Conservation (phyloP, 495 filamentous ascomycete species). For the Aspergillus cavernicola region DNA sequence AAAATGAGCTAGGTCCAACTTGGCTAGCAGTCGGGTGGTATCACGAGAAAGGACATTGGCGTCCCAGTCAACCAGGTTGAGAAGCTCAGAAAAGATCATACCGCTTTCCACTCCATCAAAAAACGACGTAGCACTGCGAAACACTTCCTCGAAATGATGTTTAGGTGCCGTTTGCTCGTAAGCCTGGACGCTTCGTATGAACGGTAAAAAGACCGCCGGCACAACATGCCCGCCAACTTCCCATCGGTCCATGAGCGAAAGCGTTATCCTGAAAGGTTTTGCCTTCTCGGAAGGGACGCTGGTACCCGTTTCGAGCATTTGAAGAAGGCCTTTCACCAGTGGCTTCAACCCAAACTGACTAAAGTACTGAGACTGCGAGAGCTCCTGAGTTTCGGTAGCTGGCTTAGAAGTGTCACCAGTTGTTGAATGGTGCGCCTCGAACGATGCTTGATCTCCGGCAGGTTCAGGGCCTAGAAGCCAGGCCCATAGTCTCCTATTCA, state of each 20-base stretch:
- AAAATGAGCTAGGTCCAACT: conserved; percentile 72
- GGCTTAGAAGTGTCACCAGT: conserved; percentile 43
- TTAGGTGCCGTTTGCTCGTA: conserved; percentile 62
- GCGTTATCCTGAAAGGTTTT: conserved; percentile 83
- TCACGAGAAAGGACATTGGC: conserved; percentile 30
- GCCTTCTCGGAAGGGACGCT: conserved; percentile 64
- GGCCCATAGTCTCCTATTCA: conserved; percentile 92
- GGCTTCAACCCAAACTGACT: conserved; percentile 69
- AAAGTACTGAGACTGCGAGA: conserved; percentile 65
- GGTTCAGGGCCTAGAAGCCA: conserved; percentile 90
- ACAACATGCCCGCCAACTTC: conserved; percentile 90
- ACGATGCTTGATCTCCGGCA: conserved; percentile 38
- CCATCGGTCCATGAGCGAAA: conserved; percentile 97
- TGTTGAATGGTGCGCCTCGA: conserved; percentile 47
- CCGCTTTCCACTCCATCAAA: conserved; percentile 96
- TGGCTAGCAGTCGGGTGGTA: conserved; percentile 41
- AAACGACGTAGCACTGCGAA: conserved; percentile 89
- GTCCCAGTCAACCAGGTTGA: conserved; percentile 45
- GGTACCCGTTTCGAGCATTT: conserved; percentile 62
- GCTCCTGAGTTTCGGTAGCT: conserved; percentile 40
- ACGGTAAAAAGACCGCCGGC: conserved; percentile 79
- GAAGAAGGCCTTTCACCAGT: conserved; percentile 68
- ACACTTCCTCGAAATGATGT: conserved; percentile 75
- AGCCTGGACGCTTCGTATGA: conserved; percentile 69
- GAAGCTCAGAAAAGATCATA: conserved; percentile 83